Evolutionary conservation across 345 rosid genomes (phyloP), one percentile per base, ranked within the genome.

Genomic region (Leavenworthia alabamica): DNA sequence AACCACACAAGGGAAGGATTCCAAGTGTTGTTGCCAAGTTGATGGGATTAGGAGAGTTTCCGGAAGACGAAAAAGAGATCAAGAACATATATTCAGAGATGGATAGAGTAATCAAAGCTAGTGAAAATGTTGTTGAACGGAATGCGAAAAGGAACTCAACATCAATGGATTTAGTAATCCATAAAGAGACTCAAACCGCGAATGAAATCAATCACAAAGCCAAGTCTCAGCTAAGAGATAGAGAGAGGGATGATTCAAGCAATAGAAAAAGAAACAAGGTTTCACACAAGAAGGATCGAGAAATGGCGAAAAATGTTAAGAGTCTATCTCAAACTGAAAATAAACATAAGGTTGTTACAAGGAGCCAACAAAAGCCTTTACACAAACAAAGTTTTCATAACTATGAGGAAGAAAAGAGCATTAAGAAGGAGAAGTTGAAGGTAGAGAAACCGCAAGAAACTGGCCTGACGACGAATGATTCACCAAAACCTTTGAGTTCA

Each of bases 21-120:
- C 84, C 97, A 23, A 89, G 75, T 76, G 92, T 89, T 36, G 81
- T 89, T 20, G 96, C 96, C 5, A 87, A 84, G 83, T 66, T 87
- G 43, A 93, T 87, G 92, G 97, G 99, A 29, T 45, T 86, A 11
- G 87, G 86, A 26, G 95, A 83, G 60, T 77, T 81, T 71, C 90
- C 89, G 16, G 70, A 76, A 70, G 79, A 75, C 66, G 82, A 77
- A 45, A 16, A 70, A 37, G 76, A 75, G 44, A 42, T 45, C 37
- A 73, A 68, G 60, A 74, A 64, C 20, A 31, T 32, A 24, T 49
- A 6, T 42, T 5, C 4, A 2, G 68, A 54, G 49, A 9, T 20
- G 61, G 64, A 59, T 56, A 79, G 69, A 71, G 66, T 20, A 20
- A 73, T 59, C 31, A 64, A 70, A 65, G 45, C 72, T 51, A 71